phyloP scores from a whole-genome alignment of 2,329 filamentous ascomycete genomes.

The Colletotrichum filicis region DNA sequence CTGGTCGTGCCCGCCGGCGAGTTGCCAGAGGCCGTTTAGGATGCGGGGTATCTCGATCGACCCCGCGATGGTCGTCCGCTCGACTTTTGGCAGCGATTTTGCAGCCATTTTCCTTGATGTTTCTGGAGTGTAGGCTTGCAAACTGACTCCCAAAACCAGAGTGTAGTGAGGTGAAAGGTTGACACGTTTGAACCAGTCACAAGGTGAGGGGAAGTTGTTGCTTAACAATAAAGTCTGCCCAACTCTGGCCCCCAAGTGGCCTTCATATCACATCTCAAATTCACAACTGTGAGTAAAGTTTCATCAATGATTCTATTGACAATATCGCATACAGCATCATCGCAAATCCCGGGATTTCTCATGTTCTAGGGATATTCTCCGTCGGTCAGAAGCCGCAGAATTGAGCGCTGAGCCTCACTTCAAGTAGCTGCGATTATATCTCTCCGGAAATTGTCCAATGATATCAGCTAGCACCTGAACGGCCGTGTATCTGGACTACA shows the following conservation, averaged over 20 bases:
- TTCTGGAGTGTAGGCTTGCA: neutral
- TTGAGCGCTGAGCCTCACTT: neutral
- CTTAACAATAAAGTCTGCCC: neutral
- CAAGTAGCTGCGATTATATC: neutral
- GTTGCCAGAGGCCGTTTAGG: constrained; percentile 30
- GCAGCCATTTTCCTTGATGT: neutral
- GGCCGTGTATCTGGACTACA: constrained; percentile 6
- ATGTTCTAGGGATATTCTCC: neutral
- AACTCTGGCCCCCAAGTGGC: neutral
- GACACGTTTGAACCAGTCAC: neutral
- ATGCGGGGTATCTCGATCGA: constrained; percentile 33
- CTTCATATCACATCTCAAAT: neutral
- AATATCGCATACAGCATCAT: no score
- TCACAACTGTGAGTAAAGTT: neutral
- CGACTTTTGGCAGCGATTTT: neutral
- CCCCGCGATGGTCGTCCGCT: constrained; percentile 27
- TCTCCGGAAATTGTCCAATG: constrained; percentile 13
- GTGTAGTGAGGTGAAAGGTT: neutral
- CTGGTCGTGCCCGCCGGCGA: constrained; percentile 24
- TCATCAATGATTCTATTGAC: neutral
- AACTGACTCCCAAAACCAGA: neutral
- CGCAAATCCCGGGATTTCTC: accelerated
- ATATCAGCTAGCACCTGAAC: constrained; percentile 27
- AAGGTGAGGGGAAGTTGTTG: neutral
- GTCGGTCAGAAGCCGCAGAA: no score